Conservation (phyloP, 768 basidiomycete species). For the Lentinula sp. region DNA sequence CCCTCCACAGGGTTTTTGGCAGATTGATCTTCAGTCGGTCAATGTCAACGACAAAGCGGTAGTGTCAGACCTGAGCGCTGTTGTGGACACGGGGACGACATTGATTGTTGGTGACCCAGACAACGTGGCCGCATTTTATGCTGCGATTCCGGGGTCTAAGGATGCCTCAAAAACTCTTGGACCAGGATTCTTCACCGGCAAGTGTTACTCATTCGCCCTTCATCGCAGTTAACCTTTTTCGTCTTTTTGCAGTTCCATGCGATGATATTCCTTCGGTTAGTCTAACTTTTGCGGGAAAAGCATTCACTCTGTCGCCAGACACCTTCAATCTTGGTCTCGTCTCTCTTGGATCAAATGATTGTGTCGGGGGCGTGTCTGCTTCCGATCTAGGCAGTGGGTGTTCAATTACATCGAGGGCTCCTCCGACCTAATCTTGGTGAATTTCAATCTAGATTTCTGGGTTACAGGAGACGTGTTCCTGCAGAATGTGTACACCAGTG, state of each 20-base stretch:
- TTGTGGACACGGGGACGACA: conserved; percentile 39
- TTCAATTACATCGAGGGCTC: background rate
- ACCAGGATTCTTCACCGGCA: conserved; percentile 23
- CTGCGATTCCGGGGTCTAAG: conserved; percentile 23
- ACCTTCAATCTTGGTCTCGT: conserved; percentile 36
- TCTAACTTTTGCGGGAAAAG: conserved; percentile 31
- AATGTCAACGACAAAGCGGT: conserved; percentile 19
- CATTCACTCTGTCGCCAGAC: conserved; percentile 38
- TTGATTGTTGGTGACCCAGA: conserved; percentile 27
- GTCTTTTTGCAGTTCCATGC: conserved; percentile 23
- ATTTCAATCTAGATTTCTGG: conserved; percentile 14
- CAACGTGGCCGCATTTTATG: conserved; percentile 22
- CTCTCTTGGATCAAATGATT: conserved; percentile 46
- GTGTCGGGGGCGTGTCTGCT: conserved; percentile 35
- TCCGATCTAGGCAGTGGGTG: conserved; percentile 6
- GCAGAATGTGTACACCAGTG: conserved; percentile 35
- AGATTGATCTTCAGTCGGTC: conserved; percentile 22
- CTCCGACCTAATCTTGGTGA: conserved; percentile 21
- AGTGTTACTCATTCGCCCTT: background rate
- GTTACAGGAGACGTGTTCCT: conserved; percentile 42
- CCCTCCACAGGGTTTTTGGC: conserved; percentile 25
- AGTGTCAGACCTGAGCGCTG: conserved; percentile 14
- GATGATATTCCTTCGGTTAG: conserved; percentile 20
- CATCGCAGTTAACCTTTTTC: background rate
- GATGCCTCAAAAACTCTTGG: conserved; percentile 19